Evolutionary conservation across 495 filamentous ascomycete genomes (phyloP).

Genomic region (Penicillium verhagenii): DNA sequence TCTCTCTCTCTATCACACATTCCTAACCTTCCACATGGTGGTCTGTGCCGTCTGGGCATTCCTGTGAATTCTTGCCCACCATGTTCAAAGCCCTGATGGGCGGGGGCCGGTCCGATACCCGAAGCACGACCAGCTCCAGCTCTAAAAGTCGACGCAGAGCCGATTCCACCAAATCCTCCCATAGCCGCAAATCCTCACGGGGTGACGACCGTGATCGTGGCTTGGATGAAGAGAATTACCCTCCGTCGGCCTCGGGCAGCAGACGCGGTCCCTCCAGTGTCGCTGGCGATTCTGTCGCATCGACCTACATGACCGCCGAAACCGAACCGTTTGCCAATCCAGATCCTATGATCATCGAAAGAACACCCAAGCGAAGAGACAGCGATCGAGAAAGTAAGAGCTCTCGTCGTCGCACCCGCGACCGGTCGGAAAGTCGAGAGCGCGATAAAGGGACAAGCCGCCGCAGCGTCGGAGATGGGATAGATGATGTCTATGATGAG

Average conservation of each 20-base stretch:
- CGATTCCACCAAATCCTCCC: slow-evolving; percentile 33
- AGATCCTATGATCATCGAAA: slow-evolving; percentile 32
- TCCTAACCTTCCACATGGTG: slow-evolving; percentile 35
- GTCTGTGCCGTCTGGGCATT: slow-evolving; percentile 22
- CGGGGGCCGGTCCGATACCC: slow-evolving; percentile 41
- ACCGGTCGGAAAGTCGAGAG: slow-evolving; percentile 33
- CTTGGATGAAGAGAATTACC: slow-evolving; percentile 37
- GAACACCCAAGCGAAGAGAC: slow-evolving; percentile 32
- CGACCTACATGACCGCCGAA: slow-evolving; percentile 55
- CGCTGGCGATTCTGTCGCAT: slow-evolving; percentile 49
- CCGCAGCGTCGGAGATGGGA: slow-evolving; percentile 23
- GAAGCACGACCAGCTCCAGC: slow-evolving; percentile 32
- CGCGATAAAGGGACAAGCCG: slow-evolving; percentile 31
- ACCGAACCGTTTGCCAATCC: slow-evolving; percentile 30
- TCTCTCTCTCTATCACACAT: slow-evolving; percentile 13
- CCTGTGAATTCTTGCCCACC: slow-evolving; percentile 34
- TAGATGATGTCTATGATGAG: slow-evolving; percentile 28
- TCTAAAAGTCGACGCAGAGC: slow-evolving; percentile 38
- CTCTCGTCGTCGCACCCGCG: slow-evolving; percentile 31
- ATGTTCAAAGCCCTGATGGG: slow-evolving; percentile 50
- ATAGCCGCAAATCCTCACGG: slow-evolving; percentile 51
- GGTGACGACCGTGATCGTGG: slow-evolving; percentile 56
- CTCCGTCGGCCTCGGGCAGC: slow-evolving; percentile 38
- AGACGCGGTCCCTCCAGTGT: slow-evolving; percentile 36
- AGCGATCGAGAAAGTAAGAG: slow-evolving; percentile 35